phyloP scores from a whole-genome alignment of 2,329 filamentous ascomycete species.

The Aspergillus thermomutatus region DNA sequence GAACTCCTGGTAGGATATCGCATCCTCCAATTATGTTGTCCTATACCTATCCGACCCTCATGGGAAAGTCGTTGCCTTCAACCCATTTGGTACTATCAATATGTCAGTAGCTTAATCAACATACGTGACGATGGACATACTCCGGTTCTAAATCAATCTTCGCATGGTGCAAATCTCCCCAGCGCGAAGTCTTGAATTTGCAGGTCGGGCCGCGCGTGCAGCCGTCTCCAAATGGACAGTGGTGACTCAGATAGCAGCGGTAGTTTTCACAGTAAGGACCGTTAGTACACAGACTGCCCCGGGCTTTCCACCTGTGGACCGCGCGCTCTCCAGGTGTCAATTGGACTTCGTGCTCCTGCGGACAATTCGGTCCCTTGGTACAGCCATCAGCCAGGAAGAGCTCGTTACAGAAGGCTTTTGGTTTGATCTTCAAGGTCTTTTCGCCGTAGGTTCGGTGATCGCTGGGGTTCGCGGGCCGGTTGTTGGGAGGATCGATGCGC shows the following conservation, averaged over 20 bases:
- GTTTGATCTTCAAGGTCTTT: background rate
- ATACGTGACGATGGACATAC: background rate
- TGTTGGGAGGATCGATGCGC: slow-evolving; percentile 5
- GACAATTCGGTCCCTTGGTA: background rate
- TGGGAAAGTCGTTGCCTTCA: background rate
- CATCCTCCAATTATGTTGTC: no score
- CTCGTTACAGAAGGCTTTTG: slow-evolving; percentile 10
- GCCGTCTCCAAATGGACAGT: slow-evolving; percentile 6
- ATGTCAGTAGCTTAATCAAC: background rate
- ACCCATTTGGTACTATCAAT: background rate
- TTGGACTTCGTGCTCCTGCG: slow-evolving; percentile 6
- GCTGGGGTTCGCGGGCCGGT: background rate
- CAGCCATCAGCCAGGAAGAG: slow-evolving; percentile 5
- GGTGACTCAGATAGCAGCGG: slow-evolving; percentile 12
- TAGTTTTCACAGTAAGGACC: slow-evolving; percentile 7
- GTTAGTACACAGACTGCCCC: slow-evolving; percentile 3
- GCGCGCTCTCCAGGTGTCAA: slow-evolving; percentile 5
- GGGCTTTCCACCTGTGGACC: slow-evolving; percentile 9
- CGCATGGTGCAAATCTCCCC: background rate
- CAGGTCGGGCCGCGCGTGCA: background rate
- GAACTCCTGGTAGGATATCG: no score
- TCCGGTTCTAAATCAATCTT: background rate
- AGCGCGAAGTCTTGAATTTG: background rate
- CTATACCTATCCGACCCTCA: background rate
- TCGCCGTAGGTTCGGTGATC: background rate